Conservation (phyloP, 441 rosid genomes). For the Euphorbia corollata region DNA sequence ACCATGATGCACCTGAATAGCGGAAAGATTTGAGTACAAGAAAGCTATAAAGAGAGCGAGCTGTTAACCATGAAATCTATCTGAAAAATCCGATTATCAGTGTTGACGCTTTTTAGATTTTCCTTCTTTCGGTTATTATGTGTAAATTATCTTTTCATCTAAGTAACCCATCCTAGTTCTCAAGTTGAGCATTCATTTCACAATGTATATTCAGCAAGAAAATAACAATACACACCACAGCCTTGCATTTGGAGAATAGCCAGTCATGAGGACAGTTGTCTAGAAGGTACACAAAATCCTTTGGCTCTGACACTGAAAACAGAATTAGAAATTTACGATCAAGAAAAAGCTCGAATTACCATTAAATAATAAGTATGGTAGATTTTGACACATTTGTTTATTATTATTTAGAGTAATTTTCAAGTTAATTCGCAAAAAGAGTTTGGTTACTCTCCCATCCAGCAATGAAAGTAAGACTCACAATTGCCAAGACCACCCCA, state of each 20-base stretch:
- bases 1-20: conserved; percentile 90
- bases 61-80: background rate
- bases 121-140: too few species aligned
- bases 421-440: background rate
- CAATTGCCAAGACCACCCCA: conserved; percentile 98
- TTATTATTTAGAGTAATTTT: background rate
- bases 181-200: background rate
- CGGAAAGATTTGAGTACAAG: background rate
- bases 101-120: background rate
- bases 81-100: background rate
- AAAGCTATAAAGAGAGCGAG: background rate
- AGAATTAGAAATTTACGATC: background rate
- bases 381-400: background rate
- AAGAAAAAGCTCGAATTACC: background rate
- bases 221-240: conserved; percentile 53
- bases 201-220: background rate
- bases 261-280: conserved; percentile 95
- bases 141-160: background rate
- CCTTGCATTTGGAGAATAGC: conserved; percentile 87
- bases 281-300: conserved; percentile 62
- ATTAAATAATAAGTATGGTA: background rate
- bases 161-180: background rate
- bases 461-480: conserved; percentile 31
- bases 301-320: conserved; percentile 67
- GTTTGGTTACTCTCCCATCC: background rate